phyloP scores from a whole-genome alignment of 352 stramenopile genomes.

The Pythium periplocum region DNA sequence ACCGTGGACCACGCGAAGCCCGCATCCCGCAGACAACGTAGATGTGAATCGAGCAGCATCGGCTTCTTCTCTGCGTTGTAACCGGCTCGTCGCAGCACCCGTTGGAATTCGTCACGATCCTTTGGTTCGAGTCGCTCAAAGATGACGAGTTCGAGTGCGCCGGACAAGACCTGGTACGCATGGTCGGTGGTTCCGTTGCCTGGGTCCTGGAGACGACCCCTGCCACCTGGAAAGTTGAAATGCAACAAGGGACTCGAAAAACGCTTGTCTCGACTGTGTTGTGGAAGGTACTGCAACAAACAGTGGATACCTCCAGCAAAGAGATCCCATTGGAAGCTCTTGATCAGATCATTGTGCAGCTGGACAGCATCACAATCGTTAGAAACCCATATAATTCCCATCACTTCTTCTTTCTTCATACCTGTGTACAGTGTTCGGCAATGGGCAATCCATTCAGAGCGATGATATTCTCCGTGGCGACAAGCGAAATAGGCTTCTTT shows the following conservation, averaged over 20 bases:
- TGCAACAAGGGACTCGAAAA: slow-evolving; percentile 69
- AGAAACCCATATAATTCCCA: neutral
- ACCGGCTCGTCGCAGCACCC: slow-evolving; percentile 49
- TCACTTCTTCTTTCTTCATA: slow-evolving; percentile 8
- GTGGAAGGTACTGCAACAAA: slow-evolving; percentile 73
- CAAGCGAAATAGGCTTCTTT: slow-evolving; percentile 63
- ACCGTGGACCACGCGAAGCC: slow-evolving; percentile 74
- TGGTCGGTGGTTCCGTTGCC: slow-evolving; percentile 79
- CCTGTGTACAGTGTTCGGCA: slow-evolving; percentile 61
- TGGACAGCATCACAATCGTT: slow-evolving; percentile 7
- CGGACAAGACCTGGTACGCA: slow-evolving; percentile 70
- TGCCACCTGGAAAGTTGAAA: slow-evolving; percentile 70
- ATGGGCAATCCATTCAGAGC: slow-evolving; percentile 65
- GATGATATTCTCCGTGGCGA: slow-evolving; percentile 71
- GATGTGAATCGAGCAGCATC: slow-evolving; percentile 73
- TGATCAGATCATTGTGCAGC: slow-evolving; percentile 75
- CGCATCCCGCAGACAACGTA: slow-evolving; percentile 57
- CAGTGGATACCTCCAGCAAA: slow-evolving; percentile 81
- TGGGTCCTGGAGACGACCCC: slow-evolving; percentile 51
- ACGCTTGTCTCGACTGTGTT: slow-evolving; percentile 50
- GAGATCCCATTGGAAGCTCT: slow-evolving; percentile 81
- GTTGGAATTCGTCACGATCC: slow-evolving; percentile 52
- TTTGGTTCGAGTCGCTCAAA: slow-evolving; percentile 73
- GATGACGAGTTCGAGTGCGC: slow-evolving; percentile 79
- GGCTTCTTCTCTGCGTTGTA: slow-evolving; percentile 58